Evolutionary conservation across 2,329 filamentous ascomycete species (phyloP).

Genomic region (Aspergillus uvarum): DNA sequence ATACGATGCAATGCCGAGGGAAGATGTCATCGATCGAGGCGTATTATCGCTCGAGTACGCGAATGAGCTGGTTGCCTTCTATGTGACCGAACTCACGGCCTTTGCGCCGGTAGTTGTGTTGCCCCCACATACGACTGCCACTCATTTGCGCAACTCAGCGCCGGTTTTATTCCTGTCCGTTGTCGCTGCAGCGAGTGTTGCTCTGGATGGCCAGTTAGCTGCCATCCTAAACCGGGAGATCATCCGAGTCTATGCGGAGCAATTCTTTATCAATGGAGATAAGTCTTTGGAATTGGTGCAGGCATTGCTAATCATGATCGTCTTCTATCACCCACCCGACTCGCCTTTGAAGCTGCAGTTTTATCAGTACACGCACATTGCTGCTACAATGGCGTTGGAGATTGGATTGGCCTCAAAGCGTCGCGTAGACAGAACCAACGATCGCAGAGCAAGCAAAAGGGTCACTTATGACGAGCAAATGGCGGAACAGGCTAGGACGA

Average conservation of each 20-base stretch:
- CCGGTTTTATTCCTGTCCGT: constrained; percentile 70
- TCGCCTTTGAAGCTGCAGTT: constrained; percentile 51
- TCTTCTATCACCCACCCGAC: constrained; percentile 53
- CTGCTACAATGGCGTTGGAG: constrained; percentile 52
- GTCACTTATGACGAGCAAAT: constrained; percentile 29
- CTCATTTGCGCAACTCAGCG: constrained; percentile 42
- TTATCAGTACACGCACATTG: constrained; percentile 55
- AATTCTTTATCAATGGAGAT: constrained; percentile 50
- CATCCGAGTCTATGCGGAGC: constrained; percentile 49
- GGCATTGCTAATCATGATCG: constrained; percentile 49
- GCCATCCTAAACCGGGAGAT: constrained; percentile 50
- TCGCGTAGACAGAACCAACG: constrained; percentile 24
- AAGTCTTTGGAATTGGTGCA: constrained; percentile 55
- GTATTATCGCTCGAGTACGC: constrained; percentile 34
- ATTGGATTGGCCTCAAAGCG: constrained; percentile 40
- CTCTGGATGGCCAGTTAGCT: constrained; percentile 49
- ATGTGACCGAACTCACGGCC: constrained; percentile 29
- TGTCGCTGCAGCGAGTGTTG: constrained; percentile 64
- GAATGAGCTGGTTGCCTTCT: constrained; percentile 33
- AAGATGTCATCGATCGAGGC: constrained; percentile 35
- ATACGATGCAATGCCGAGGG: constrained; percentile 17
- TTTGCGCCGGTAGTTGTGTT: constrained; percentile 35
- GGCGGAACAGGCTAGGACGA: constrained; percentile 36
- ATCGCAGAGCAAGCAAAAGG: constrained; percentile 13
- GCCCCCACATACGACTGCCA: constrained; percentile 29